Base-by-base conservation (phyloP, 2,329 filamentous ascomycete species). In the Blumeriella jaapii region DNA sequence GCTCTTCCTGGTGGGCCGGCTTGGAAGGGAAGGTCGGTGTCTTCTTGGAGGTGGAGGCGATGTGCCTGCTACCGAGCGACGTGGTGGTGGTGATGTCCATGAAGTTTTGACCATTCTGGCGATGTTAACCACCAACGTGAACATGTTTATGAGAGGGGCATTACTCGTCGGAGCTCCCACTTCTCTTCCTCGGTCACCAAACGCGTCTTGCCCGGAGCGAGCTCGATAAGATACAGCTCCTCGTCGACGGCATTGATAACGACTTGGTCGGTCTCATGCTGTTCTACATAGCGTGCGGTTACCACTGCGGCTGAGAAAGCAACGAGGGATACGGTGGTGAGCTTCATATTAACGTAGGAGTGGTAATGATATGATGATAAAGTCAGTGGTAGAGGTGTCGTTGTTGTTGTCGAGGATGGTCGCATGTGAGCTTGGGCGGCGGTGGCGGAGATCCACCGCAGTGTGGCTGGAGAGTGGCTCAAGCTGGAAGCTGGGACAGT, bases 181-280 rank as follows among this genome's bases (percentile, higher is more conserved):
- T 96, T 98, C 63, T 95, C 78, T 22, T 94, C 83, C 53, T 96
- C 89, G 0, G 84, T 93, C 19, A 95, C 79, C 82, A 83, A 91
- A 67, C 71, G 66, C 15, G 78, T 87, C 56, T 89, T 70, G 37
- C 82, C 85, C 3, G 85, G 85, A n/a, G 74, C 71, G 16, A 91
- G 68, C 64, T 96, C 87, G 45, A 98, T 77, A 29, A 93, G 68
- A 58, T 71, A 91, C 49, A 67, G 67, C 51, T 79, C 71, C 23
- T 53, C 42, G 2, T 55, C 42, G 42, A 59, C 48, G 12, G 53
- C 44, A 15, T 56, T 60, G 38, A 74, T 61, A 39, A 68, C 59
- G 43, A 73, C 60, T 44, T 64, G 63, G 49, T 72, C 60, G 39
- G 47, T 53, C 49, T 77, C 71, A 45, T 58, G 56, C 19, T 60